Percentiles rank a stretch among this genome's conserved stretches.
These are phyloP conservation scores for Eragrostis curvula DNA, from an alignment of 176 grass and related monocot genomes.

Conservation along the genomic window DNA sequence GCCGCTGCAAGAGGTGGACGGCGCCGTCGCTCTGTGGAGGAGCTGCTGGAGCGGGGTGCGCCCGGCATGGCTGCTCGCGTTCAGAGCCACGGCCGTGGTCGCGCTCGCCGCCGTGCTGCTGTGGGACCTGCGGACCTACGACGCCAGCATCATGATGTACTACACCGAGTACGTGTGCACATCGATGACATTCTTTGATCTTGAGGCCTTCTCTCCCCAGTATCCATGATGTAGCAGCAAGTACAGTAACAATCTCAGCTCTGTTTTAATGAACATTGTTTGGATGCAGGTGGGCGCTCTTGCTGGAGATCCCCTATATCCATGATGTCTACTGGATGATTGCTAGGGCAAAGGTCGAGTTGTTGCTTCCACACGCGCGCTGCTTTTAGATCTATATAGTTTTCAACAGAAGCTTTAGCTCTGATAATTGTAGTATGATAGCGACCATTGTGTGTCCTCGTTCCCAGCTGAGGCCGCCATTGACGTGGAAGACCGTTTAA, in stretches of 20 bases:
- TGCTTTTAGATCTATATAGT: not conserved
- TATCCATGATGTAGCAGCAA: not conserved
- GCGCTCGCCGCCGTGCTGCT: slow-evolving; percentile 31
- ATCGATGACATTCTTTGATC: not conserved
- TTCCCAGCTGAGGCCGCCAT: no score
- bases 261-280: not conserved
- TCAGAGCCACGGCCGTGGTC: slow-evolving; percentile 28
- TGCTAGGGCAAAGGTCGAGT: slow-evolving; percentile 41
- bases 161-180: slow-evolving; percentile 59
- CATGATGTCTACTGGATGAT: slow-evolving; percentile 50
- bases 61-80: slow-evolving; percentile 41
- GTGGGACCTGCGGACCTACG: slow-evolving; percentile 55
- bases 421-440: not conserved
- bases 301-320: slow-evolving; percentile 56
- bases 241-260: not conserved
- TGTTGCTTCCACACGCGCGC: not conserved
- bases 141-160: slow-evolving; percentile 51
- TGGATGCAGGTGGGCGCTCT: slow-evolving; percentile 48
- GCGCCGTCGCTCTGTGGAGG: slow-evolving; percentile 6
- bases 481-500: no score
- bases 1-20: not conserved
- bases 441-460: no score
- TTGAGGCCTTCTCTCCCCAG: not conserved
- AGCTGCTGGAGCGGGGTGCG: slow-evolving; percentile 40
- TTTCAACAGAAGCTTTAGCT: not conserved